Evolutionary conservation across 805 yeast genomes (phyloP).

Genomic region (Zygoascus ofunaensis): DNA sequence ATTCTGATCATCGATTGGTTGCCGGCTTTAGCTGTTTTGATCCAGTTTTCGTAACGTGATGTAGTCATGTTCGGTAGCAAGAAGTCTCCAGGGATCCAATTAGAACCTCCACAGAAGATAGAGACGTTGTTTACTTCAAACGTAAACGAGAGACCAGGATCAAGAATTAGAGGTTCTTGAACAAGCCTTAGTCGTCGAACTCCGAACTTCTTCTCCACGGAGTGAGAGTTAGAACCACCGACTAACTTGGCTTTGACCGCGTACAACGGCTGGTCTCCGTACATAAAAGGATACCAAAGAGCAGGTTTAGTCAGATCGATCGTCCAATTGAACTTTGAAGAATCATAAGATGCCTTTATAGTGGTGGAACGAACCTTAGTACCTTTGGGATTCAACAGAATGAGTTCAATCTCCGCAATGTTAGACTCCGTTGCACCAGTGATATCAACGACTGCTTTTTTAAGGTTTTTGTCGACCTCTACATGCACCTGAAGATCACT

Average conservation of each 20-base stretch:
- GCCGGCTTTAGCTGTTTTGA: constrained; percentile 30
- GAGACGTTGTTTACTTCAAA: constrained; percentile 35
- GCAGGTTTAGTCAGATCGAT: constrained; percentile 1
- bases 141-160: constrained; percentile 34
- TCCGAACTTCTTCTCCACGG: constrained; percentile 25
- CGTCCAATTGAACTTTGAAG: not conserved
- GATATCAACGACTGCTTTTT: not conserved
- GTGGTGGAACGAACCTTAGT: not conserved
- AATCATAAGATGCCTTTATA: not conserved
- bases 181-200: constrained; percentile 36
- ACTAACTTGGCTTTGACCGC: not conserved
- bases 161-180: constrained; percentile 25
- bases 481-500: constrained; percentile 3
- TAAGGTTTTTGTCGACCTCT: constrained; percentile 1
- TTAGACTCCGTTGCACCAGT: not conserved
- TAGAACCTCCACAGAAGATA: constrained; percentile 33
- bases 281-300: constrained; percentile 8
- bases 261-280: constrained; percentile 9
- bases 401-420: not conserved
- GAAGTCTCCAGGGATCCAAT: constrained; percentile 42
- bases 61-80: constrained; percentile 29
- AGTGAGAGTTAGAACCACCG: not conserved
- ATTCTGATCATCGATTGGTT: constrained; percentile 38
- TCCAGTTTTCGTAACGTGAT: constrained; percentile 29
- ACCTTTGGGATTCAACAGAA: not conserved